Evolutionary conservation across 768 basidiomycete species (phyloP), one percentile per base, ranked within the genome.

Genomic region (Trametes elegans): DNA sequence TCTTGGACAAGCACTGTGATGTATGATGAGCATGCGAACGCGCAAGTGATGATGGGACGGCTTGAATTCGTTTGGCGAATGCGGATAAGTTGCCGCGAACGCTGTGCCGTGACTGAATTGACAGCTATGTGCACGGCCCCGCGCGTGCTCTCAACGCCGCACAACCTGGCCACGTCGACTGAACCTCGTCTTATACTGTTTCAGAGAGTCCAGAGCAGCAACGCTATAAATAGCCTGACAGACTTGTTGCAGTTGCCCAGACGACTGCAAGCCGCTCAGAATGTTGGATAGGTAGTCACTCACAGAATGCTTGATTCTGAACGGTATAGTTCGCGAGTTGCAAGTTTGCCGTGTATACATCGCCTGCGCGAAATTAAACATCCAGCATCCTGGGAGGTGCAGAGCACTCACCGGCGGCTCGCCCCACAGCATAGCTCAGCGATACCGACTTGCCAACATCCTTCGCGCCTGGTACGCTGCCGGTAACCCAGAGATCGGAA

Each of bases 401-500:
- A 28, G 32, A n/a, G 19, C 28, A 18, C 48, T 36, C 39, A 88
- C 87, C 87, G 58, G 69, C 58, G 18, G 86, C 87, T 34, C 73
- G 73, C 36, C 89, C 89, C 21, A 90, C 79, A 7, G 89, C 88
- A 60, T 90, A 91, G 7, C 75, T 70, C 18, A 91, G 68, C 1
- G 80, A 78, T 13, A 83, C 68, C 9, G 76, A 66, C 47, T 80
- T 75, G 11, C 87, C 87, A 0, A 82, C 75, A 60, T 85, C 81
- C 39, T 72, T 78, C 31, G 82, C 72, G 23, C 68, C 67, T 7
- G 85, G 75, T 19, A 79, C 76, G 40, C 70, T 63, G 21, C 74
- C 78, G 5, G 73, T 73, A 10, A 87, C 86, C 88, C 89, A 91
- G 35, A 91, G 69, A 68, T 91, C 89, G 34, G 88, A 85, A 61